Evolutionary conservation across 495 filamentous ascomycete species (phyloP), one percentile per base, ranked within the genome.

Genomic region (Aspergillus coremiiformis): DNA sequence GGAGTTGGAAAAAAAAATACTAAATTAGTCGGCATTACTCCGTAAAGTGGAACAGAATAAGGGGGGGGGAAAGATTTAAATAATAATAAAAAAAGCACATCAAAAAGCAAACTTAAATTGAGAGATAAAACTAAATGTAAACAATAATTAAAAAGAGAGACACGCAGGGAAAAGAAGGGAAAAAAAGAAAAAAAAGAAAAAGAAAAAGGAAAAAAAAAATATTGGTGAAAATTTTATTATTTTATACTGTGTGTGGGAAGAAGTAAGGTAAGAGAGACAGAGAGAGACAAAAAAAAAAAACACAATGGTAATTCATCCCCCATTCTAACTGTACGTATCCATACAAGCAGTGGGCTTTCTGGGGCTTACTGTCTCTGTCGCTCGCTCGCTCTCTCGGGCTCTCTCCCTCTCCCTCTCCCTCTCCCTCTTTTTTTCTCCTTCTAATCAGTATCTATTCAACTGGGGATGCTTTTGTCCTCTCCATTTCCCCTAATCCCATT

Each of bases 331-430:
- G 12, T 20, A 4, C 4, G 8, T 26, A 9, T 15, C 23, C 24
- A 15, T 45, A 27, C 24, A 27, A 27, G 24, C 23, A 27, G 1
- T 29, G 2, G 12, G 11, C 24, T 23, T 44, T 35, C 32, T 35
- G 14, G 14, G 32, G 32, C 32, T 35, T 35, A 35, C 41, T 54
- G 32, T 47, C 49, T 43, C 45, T 49, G 20, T 50, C 44, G 39
- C 53, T 51, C 39, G 54, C 50, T 54, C 19, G 24, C 43, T 54
- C 35, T 52, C 42, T 50, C 39, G 20, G 24, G 32, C 27, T 44
- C 29, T 45, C 21, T 27, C 44, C 47, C 35, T 42, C 39, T 50
- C 15, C n/a, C 22, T 33, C 42, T 53, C 46, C 26, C 39, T 24
- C 32, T 14, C 44, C 21, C 44, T 21, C 27, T 29, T 41, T 52